phyloP scores from a whole-genome alignment of 2,329 filamentous ascomycete genomes.

The Fusarium sp. region DNA sequence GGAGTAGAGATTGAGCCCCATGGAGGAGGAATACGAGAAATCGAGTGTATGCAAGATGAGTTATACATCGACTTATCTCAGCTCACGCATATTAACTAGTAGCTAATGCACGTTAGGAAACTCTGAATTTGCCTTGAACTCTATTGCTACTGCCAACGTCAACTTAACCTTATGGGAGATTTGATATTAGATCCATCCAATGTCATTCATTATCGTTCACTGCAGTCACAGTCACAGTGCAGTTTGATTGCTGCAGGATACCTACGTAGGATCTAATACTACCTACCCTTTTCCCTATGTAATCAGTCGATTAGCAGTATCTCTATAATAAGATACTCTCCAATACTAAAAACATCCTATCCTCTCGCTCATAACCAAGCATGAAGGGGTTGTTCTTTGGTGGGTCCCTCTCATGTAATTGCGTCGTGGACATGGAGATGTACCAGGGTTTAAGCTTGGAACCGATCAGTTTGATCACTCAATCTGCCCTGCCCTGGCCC shows the following conservation, averaged over 20 bases:
- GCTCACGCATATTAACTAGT: slow-evolving; percentile 2
- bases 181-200: slow-evolving; percentile 8
- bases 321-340: background rate
- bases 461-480: slow-evolving; percentile 29
- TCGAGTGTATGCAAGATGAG: slow-evolving; percentile 5
- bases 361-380: background rate
- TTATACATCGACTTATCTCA: slow-evolving; percentile 17
- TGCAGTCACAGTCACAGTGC: slow-evolving; percentile 16
- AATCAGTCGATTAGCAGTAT: background rate
- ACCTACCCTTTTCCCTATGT: background rate
- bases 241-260: background rate
- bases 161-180: background rate
- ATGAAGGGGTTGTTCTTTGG: slow-evolving; percentile 4
- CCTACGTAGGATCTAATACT: slow-evolving; percentile 1
- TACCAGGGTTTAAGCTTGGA: slow-evolving; percentile 38
- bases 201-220: slow-evolving; percentile 1
- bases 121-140: background rate
- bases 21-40: slow-evolving; percentile 23
- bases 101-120: slow-evolving; percentile 8
- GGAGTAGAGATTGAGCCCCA: slow-evolving; percentile 10
- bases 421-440: slow-evolving; percentile 33
- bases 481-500: slow-evolving; percentile 26
- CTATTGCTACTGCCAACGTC: slow-evolving; percentile 4
- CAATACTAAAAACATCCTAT: background rate
- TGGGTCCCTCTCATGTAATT: slow-evolving; percentile 28